These are phyloP conservation scores for Penicillium sclerotiorum DNA, from an alignment of 2,329 filamentous ascomycete species.

Conservation along the genomic window DNA sequence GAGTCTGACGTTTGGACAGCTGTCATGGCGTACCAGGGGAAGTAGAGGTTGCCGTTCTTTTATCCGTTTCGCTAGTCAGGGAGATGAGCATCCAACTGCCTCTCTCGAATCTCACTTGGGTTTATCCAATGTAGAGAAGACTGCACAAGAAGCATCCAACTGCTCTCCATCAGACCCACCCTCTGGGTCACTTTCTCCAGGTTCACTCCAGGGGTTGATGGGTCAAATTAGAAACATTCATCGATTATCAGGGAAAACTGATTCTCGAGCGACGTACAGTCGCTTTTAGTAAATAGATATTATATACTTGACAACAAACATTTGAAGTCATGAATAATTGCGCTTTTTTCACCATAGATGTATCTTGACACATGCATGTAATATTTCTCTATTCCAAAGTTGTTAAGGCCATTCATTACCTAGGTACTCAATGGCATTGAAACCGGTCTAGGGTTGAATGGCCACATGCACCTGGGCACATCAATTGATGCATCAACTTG, in stretches of 20 bases:
- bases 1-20: constrained; percentile 8
- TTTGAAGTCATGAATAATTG: background rate
- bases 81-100: constrained; percentile 47
- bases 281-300: background rate
- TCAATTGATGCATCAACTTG: too few species aligned
- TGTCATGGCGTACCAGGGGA: constrained; percentile 28
- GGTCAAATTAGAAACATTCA: constrained; percentile 16
- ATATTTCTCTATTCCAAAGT: too few species aligned
- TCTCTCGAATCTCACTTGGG: constrained; percentile 37
- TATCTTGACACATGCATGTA: too few species aligned
- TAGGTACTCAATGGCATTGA: too few species aligned
- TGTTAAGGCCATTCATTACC: too few species aligned
- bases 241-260: background rate
- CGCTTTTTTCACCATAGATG: background rate
- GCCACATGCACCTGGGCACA: too few species aligned
- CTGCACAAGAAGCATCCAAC: constrained; percentile 48
- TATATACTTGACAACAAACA: background rate
- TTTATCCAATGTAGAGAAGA: constrained; percentile 30
- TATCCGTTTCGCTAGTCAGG: constrained; percentile 41
- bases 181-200: constrained; percentile 23
- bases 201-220: constrained; percentile 23
- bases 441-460: too few species aligned
- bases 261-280: background rate
- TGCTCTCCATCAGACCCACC: constrained; percentile 44
- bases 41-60: constrained; percentile 40